Evolutionary conservation across 2,329 filamentous ascomycete genomes (phyloP), one percentile per base, ranked within the genome.

Genomic region (Cladophialophora psammophila): DNA sequence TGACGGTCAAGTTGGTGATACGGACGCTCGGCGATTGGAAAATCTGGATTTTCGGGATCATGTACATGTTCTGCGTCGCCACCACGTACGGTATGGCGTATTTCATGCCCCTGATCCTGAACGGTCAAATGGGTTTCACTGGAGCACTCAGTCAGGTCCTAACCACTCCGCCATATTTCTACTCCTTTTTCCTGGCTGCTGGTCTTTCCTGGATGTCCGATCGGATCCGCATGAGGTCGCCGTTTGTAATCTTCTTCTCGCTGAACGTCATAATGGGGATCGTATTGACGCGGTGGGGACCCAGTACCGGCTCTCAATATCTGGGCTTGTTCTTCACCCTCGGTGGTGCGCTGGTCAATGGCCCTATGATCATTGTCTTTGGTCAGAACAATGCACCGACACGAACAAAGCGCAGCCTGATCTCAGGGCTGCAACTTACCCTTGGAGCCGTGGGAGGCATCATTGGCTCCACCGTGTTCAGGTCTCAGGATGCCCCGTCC

Each of bases 381-480:
- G 91, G 94, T 80, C 91, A 91, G 52, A 95, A 94, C 80, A 96
- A 96, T 78, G 90, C 96, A 74, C 88, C 91, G 56, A 92, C 92
- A 0, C 92, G 95, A 80, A 95, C 91, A 91, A 95, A 94, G 81
- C 87, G 92, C 48, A 91, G 91, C 0, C 89, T 72, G 31, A 64
- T 56, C 40, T 64, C 57, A 18, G 71, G 70, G 20, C 56, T 50
- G 7, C 50, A 71, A 2, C 65, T 71, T 10, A 60, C 66, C n/a
- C 48, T 58, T 42, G 85, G 12, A 5, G 91, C 91, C 1, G 81
- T 95, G 26, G 92, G 92, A 40, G 92, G 92, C 40, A 94, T 95
- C 69, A 86, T 87, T 0, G 91, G 91, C 31, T 87, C 86, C 71
- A 80, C 92, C 65, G 88, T 94, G 9, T 94, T 94, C 79, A 83